A percentile compares a stretch with the other conserved stretches of the same genome.
These are phyloP conservation scores for Fusarium proliferatum DNA, from an alignment of 2,329 filamentous ascomycete species.

Conservation along the genomic window DNA sequence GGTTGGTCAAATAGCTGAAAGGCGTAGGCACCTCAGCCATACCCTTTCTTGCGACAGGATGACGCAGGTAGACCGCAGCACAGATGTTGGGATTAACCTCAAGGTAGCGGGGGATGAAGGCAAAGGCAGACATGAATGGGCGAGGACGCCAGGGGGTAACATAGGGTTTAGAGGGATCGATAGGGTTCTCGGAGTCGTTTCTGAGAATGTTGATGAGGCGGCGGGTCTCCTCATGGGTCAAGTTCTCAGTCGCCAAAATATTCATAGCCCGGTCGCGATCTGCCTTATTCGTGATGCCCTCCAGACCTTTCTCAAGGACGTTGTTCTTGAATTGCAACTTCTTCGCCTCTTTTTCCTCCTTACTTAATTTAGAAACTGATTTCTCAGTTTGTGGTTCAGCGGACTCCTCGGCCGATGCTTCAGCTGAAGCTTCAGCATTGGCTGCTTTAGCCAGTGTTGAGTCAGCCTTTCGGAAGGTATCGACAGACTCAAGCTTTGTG, in stretches of 20 bases:
- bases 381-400: slow-evolving; percentile 3
- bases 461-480: slow-evolving; percentile 47
- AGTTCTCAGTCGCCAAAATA: slow-evolving; percentile 49
- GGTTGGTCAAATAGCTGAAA: slow-evolving; percentile 75
- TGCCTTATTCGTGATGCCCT: slow-evolving; percentile 49
- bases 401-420: slow-evolving; percentile 22
- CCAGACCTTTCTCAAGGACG: slow-evolving; percentile 50
- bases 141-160: slow-evolving; percentile 90
- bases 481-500: slow-evolving; percentile 48
- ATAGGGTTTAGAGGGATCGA: slow-evolving; percentile 84
- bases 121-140: slow-evolving; percentile 89
- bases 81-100: slow-evolving; percentile 99
- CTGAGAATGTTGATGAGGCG: slow-evolving; percentile 68
- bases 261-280: slow-evolving; percentile 46
- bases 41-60: slow-evolving; percentile 89
- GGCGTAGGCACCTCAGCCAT: slow-evolving; percentile 86
- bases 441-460: slow-evolving; percentile 17
- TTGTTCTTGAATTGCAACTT: slow-evolving; percentile 45
- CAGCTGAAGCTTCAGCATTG: background rate
- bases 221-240: slow-evolving; percentile 62
- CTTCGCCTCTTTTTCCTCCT: slow-evolving; percentile 35
- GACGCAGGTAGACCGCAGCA: slow-evolving; percentile 91
- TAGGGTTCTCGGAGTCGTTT: slow-evolving; percentile 77
- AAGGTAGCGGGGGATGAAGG: slow-evolving; percentile 93
- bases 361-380: slow-evolving; percentile 23